phyloP scores from a whole-genome alignment of 805 yeast species.

The Metschnikowia peoriensis region DNA sequence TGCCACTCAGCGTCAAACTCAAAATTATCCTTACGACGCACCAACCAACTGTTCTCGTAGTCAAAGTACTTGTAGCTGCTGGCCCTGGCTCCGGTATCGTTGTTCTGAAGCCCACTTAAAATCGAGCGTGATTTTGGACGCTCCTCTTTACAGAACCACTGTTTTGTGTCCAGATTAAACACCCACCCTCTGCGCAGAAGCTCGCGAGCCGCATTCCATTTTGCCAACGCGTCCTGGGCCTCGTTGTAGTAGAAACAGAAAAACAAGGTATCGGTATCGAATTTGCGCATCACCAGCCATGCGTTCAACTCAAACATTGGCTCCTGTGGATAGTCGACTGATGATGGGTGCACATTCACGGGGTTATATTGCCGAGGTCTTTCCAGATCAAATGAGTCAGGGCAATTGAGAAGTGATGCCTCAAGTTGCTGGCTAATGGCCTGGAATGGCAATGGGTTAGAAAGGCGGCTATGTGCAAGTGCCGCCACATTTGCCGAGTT shows the following conservation, averaged over 20 bases:
- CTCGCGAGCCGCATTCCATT: constrained; percentile 71
- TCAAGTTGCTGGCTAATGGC: constrained; percentile 62
- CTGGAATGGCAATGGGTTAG: constrained; percentile 52
- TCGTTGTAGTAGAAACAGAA: constrained; percentile 86
- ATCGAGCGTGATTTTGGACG: constrained; percentile 38
- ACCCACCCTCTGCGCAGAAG: constrained; percentile 80
- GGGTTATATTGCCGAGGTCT: constrained; percentile 77
- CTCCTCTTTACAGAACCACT: constrained; percentile 78
- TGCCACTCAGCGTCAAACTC: constrained; percentile 30
- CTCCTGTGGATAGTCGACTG: constrained; percentile 85
- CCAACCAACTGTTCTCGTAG: constrained; percentile 59
- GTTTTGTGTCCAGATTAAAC: constrained; percentile 64
- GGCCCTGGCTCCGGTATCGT: constrained; percentile 33
- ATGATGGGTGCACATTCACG: constrained; percentile 82
- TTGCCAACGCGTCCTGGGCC: constrained; percentile 32
- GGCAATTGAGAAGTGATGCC: constrained; percentile 81
- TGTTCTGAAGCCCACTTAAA: constrained; percentile 15
- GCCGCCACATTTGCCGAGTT: constrained; percentile 25
- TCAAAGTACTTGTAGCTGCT: constrained; percentile 78
- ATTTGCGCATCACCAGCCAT: constrained; percentile 58
- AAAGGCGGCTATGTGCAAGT: constrained; percentile 42
- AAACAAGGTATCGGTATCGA: constrained; percentile 85
- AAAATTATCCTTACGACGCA: constrained; percentile 43
- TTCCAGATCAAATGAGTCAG: constrained; percentile 91
- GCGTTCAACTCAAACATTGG: constrained; percentile 68